Percentiles rank a stretch among this genome's conserved stretches.
Conservation (phyloP, 176 grass and related monocot species). For the Ensete ventricosum region DNA sequence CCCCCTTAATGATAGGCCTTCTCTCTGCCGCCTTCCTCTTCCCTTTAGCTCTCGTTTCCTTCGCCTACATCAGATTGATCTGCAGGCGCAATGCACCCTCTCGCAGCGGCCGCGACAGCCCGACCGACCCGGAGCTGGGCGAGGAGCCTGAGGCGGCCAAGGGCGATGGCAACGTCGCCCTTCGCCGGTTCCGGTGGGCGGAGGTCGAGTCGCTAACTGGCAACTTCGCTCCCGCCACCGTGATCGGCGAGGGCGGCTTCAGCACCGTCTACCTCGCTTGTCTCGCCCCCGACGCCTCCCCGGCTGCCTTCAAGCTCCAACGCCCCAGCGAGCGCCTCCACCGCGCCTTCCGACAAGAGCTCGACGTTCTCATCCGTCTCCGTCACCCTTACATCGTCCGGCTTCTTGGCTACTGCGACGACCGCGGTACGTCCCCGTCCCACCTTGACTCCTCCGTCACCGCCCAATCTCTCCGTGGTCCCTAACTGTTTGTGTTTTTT, state of each 20-base stretch:
- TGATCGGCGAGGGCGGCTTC: constrained; percentile 15
- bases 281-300: not conserved
- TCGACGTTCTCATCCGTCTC: constrained; percentile 6
- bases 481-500: not conserved
- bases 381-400: constrained; percentile 4
- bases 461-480: not conserved
- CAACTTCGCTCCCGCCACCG: not conserved
- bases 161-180: not conserved
- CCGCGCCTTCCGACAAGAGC: constrained; percentile 11
- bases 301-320: constrained; percentile 3
- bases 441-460: not conserved
- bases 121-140: constrained; percentile 6
- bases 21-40: not conserved
- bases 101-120: not conserved
- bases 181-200: not conserved
- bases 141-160: not conserved
- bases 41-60: not conserved
- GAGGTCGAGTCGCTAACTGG: constrained; percentile 7
- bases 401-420: constrained; percentile 13
- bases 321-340: constrained; percentile 7
- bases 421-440: not conserved
- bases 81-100: not conserved
- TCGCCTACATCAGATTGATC: not conserved
- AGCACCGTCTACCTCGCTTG: constrained; percentile 7
- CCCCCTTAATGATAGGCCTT: not conserved